Conservation (phyloP, 2,329 filamentous ascomycete species). For the Nakataea oryzae region DNA sequence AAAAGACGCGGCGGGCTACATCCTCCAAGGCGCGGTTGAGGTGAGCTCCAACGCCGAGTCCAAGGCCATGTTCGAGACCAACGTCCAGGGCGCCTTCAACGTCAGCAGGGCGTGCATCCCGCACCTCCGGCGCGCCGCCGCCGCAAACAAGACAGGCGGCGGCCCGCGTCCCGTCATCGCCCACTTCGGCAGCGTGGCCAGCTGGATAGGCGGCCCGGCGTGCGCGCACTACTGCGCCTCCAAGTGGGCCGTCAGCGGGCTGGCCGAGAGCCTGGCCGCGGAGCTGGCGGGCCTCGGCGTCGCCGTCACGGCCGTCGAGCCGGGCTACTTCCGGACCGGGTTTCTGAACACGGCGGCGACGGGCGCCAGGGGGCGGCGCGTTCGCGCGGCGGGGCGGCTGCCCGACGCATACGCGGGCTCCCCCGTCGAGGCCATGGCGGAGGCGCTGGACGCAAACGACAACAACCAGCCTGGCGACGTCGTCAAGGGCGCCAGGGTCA, state of each 20-base stretch:
- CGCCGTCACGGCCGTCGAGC: neutral
- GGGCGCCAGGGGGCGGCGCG: neutral
- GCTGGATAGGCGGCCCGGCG: neutral
- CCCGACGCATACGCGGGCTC: neutral
- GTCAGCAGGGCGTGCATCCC: constrained; percentile 3
- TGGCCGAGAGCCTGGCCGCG: constrained; percentile 29
- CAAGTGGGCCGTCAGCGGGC: constrained; percentile 71
- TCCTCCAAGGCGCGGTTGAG: constrained; percentile 1
- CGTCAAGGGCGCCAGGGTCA: constrained; percentile 3
- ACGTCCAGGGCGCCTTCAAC: constrained; percentile 4
- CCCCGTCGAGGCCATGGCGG: neutral
- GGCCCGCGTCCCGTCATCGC: neutral
- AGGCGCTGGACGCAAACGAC: neutral
- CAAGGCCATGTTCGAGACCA: neutral
- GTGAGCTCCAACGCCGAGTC: neutral
- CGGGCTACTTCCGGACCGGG: constrained; percentile 5
- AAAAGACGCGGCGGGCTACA: neutral
- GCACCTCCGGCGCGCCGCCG: neutral
- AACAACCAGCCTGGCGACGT: constrained; percentile 4
- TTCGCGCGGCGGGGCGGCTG: neutral
- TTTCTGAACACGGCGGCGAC: neutral
- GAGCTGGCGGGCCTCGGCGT: constrained; percentile 2
- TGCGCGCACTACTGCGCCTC: constrained; percentile 58
- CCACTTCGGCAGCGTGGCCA: constrained; percentile 2
- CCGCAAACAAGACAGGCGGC: neutral